Percentiles rank a stretch among this genome's conserved stretches.
These are phyloP conservation scores for Inga oerstediana DNA, from an alignment of 306 rosid species.

Conservation along the genomic window DNA sequence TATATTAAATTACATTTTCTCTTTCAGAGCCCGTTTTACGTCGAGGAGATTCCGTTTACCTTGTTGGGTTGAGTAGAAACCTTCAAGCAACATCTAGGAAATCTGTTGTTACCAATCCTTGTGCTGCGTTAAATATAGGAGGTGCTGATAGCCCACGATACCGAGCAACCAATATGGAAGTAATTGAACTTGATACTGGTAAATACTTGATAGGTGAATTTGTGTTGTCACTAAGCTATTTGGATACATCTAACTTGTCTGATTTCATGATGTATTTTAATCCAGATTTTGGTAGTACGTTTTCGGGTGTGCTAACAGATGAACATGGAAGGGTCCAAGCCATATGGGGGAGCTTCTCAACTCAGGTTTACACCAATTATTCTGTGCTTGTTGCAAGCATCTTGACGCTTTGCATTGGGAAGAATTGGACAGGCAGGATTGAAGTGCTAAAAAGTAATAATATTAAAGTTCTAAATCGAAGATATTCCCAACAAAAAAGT, in stretches of 20 bases:
- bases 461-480: conserved; percentile 8
- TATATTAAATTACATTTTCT: conserved; percentile 25
- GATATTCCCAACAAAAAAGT: neutral
- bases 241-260: conserved; percentile 18
- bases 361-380: conserved; percentile 71
- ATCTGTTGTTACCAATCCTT: conserved; percentile 93
- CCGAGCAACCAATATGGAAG: conserved; percentile 98
- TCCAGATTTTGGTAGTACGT: conserved; percentile 92
- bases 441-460: conserved; percentile 3
- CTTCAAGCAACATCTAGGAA: conserved; percentile 98
- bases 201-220: conserved; percentile 27
- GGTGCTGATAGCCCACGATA: conserved; percentile 91
- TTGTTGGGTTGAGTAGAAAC: conserved; percentile 95
- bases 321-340: conserved; percentile 96
- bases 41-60: conserved; percentile 94
- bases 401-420: conserved; percentile 14
- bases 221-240: conserved; percentile 20
- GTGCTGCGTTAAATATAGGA: conserved; percentile 90
- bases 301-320: conserved; percentile 91
- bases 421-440: neutral
- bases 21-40: conserved; percentile 77
- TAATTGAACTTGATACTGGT: conserved; percentile 98
- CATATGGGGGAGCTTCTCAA: conserved; percentile 99
- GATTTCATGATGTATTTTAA: conserved; percentile 11
- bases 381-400: conserved; percentile 21